Conservation (phyloP, 805 yeast genomes). For the Saccharomycopsis oosterbeekiorum region DNA sequence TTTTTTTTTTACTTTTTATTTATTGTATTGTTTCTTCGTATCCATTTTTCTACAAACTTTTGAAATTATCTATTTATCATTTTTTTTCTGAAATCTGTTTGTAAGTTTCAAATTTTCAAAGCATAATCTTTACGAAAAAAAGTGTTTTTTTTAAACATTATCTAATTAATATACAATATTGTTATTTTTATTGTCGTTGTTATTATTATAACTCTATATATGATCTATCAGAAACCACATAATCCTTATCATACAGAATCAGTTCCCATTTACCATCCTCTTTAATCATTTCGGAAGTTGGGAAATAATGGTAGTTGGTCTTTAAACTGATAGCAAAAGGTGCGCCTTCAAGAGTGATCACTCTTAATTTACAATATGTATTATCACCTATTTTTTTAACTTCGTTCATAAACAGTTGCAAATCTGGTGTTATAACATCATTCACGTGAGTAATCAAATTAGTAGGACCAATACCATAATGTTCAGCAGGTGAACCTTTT, state of each 20-base stretch:
- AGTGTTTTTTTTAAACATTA: not conserved
- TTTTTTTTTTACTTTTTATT: not conserved
- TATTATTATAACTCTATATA: not conserved
- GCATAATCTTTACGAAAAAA: not conserved
- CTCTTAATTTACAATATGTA: constrained; percentile 69
- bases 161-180: not conserved
- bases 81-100: not conserved
- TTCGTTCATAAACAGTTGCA: constrained; percentile 55
- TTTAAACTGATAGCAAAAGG: constrained; percentile 49
- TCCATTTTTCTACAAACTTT: not conserved
- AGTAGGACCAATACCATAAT: constrained; percentile 6
- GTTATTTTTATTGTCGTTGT: not conserved
- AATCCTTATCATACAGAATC: constrained; percentile 6
- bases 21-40: not conserved
- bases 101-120: not conserved
- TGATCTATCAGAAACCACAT: not conserved
- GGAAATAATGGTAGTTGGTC: constrained; percentile 20
- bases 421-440: constrained; percentile 34
- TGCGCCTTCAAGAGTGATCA: constrained; percentile 76
- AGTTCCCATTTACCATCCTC: constrained; percentile 22
- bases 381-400: constrained; percentile 68
- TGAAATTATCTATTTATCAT: not conserved
- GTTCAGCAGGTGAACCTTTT: constrained; percentile 58
- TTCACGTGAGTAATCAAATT: constrained; percentile 14
- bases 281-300: constrained; percentile 36